These are phyloP conservation scores for Penicillium cataractarum DNA, from an alignment of 495 filamentous ascomycete genomes.

Conservation along the genomic window DNA sequence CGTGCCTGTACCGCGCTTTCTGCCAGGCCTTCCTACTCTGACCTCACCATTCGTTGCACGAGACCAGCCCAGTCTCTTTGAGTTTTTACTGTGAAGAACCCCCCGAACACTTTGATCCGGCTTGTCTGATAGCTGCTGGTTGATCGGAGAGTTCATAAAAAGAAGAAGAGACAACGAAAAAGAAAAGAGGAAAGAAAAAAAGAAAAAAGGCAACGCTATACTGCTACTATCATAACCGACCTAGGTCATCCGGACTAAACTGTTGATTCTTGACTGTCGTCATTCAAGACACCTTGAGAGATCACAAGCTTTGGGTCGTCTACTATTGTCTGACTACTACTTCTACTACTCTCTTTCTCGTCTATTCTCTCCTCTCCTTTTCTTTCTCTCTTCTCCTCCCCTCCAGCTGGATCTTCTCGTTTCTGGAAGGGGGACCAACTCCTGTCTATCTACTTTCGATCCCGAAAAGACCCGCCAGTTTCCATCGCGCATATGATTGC, in stretches of 20 bases:
- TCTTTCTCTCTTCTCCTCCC: conserved; percentile 7
- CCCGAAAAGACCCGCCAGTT: conserved; percentile 8
- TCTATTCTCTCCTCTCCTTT: conserved; percentile 9
- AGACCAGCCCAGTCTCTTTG: conserved; percentile 21
- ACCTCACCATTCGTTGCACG: conserved; percentile 34
- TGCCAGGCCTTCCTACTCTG: conserved; percentile 21
- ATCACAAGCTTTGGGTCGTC: conserved; percentile 18
- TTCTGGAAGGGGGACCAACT: conserved; percentile 6
- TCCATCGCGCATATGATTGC: conserved; percentile 56
- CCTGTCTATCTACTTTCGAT: conserved; percentile 9
- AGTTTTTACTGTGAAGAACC: conserved; percentile 17
- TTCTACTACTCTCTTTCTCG: background rate
- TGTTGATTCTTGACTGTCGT: conserved; percentile 16
- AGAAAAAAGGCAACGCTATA: background rate
- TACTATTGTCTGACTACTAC: background rate
- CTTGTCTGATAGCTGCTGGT: conserved; percentile 4
- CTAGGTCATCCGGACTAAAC: background rate
- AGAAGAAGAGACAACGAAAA: background rate
- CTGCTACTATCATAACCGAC: background rate
- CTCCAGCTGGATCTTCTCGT: conserved; percentile 1
- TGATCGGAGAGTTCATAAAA: conserved; percentile 10
- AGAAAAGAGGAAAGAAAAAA: background rate
- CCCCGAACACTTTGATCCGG: conserved; percentile 16
- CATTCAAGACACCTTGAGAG: conserved; percentile 9
- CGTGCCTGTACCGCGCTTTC: conserved; percentile 15